phyloP scores from a whole-genome alignment of 1,284 basidiomycete genomes.

The Ceratobasidium sp. region DNA sequence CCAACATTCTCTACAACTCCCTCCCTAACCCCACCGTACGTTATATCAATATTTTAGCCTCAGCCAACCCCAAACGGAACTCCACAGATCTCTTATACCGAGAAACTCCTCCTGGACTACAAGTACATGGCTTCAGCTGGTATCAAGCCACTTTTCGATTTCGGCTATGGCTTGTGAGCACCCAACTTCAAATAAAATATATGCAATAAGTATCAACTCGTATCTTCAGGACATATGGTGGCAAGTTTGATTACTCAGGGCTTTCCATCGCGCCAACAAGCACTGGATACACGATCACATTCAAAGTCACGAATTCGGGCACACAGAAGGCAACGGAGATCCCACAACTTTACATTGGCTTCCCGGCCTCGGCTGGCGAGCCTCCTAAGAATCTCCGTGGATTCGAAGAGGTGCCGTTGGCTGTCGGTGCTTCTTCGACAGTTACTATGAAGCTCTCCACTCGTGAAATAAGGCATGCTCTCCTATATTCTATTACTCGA shows the following conservation, averaged over 20 bases:
- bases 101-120: slow-evolving; percentile 36
- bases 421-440: slow-evolving; percentile 32
- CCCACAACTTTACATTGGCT: slow-evolving; percentile 44
- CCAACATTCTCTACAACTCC: slow-evolving; percentile 37
- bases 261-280: slow-evolving; percentile 16
- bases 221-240: slow-evolving; percentile 36
- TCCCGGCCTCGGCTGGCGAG: slow-evolving; percentile 43
- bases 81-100: slow-evolving; percentile 27
- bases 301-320: slow-evolving; percentile 44
- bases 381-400: slow-evolving; percentile 44
- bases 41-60: no score
- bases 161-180: slow-evolving; percentile 36
- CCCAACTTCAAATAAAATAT: neutral
- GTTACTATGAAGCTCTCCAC: slow-evolving; percentile 20
- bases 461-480: slow-evolving; percentile 34
- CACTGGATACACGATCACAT: slow-evolving; percentile 42
- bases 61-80: no score
- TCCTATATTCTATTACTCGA: neutral
- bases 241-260: slow-evolving; percentile 34
- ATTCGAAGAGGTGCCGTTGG: slow-evolving; percentile 41
- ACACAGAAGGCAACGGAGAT: slow-evolving; percentile 43
- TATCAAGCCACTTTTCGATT: slow-evolving; percentile 36
- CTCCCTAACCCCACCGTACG: slow-evolving; percentile 31
- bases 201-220: no score
- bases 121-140: slow-evolving; percentile 38